phyloP scores from a whole-genome alignment of 2,329 filamentous ascomycete species.

The Pochonia chlamydosporia region DNA sequence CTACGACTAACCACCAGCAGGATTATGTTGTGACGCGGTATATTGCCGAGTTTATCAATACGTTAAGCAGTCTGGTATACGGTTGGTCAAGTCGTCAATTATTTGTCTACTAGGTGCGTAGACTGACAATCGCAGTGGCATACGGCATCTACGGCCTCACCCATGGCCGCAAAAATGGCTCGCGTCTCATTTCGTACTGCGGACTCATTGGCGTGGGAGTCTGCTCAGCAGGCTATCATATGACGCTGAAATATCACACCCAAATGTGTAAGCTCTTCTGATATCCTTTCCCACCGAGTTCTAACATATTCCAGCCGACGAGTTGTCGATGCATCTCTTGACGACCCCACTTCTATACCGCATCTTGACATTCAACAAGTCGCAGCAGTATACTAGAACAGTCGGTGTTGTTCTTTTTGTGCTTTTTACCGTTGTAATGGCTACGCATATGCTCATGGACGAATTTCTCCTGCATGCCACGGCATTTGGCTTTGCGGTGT shows the following conservation, averaged over 20 bases:
- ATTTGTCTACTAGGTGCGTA: too few species aligned
- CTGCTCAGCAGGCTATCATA: conserved; percentile 26
- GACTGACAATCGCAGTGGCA: conserved; percentile 22
- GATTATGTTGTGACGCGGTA: conserved; percentile 36
- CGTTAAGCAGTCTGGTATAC: conserved; percentile 33
- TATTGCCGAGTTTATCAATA: conserved; percentile 39
- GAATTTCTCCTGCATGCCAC: conserved; percentile 34
- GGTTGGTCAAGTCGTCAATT: too few species aligned
- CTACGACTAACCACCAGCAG: conserved; percentile 9
- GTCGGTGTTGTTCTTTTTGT: conserved; percentile 15
- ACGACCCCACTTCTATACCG: conserved; percentile 35
- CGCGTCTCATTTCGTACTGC: conserved; percentile 28
- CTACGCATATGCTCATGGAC: conserved; percentile 36
- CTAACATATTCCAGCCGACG: too few species aligned
- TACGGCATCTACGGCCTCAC: conserved; percentile 33
- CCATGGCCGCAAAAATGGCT: conserved; percentile 13
- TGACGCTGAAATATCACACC: conserved; percentile 29
- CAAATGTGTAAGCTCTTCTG: conserved; percentile 24
- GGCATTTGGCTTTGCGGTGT: conserved; percentile 27
- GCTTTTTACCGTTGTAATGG: conserved; percentile 28
- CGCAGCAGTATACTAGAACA: conserved; percentile 15
- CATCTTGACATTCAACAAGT: conserved; percentile 29
- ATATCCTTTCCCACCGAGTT: neutral
- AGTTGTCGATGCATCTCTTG: conserved; percentile 34
- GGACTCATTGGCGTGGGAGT: conserved; percentile 31